Percentiles rank a stretch among this genome's conserved stretches.
Evolutionary conservation across 768 basidiomycete species (phyloP).

Genomic region (Xanthoconium purpureum): DNA sequence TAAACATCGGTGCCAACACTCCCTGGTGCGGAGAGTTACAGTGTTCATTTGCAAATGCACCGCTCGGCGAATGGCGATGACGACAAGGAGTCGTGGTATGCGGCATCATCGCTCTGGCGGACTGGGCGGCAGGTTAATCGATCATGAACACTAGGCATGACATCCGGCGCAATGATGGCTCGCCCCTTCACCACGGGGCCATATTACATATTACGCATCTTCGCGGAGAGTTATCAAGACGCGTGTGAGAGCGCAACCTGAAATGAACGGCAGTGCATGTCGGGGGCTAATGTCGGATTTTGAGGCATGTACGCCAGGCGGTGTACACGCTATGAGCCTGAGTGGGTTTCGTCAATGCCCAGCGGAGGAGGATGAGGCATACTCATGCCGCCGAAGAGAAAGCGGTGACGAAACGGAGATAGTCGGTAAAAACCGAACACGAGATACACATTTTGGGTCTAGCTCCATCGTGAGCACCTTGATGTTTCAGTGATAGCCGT

Average conservation of each 20-base stretch:
- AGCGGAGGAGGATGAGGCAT: slow-evolving; percentile 22
- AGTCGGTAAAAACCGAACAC: slow-evolving; percentile 3
- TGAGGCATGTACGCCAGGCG: slow-evolving; percentile 26
- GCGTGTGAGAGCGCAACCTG: slow-evolving; percentile 26
- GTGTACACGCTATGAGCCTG: slow-evolving; percentile 19
- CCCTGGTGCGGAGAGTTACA: slow-evolving; percentile 14
- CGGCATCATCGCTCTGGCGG: slow-evolving; percentile 22
- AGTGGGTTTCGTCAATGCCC: slow-evolving; percentile 15
- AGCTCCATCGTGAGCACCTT: slow-evolving; percentile 3
- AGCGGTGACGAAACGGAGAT: slow-evolving; percentile 6
- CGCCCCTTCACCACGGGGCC: slow-evolving; percentile 19
- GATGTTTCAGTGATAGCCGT: background rate
- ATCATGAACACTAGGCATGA: slow-evolving; percentile 18
- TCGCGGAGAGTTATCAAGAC: slow-evolving; percentile 20
- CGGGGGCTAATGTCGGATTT: slow-evolving; percentile 11
- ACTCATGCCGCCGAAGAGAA: slow-evolving; percentile 13
- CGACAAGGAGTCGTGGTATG: slow-evolving; percentile 21
- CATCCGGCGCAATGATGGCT: slow-evolving; percentile 23
- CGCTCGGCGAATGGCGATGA: slow-evolving; percentile 26
- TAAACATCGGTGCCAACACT: slow-evolving; percentile 17
- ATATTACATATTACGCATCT: slow-evolving; percentile 27
- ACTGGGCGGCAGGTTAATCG: slow-evolving; percentile 18
- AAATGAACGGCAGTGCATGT: slow-evolving; percentile 14
- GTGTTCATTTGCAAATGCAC: slow-evolving; percentile 20
- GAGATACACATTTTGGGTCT: slow-evolving; percentile 1